Evolutionary conservation across 768 basidiomycete species (phyloP).

Genomic region (Tricholoma hemisulphureum): DNA sequence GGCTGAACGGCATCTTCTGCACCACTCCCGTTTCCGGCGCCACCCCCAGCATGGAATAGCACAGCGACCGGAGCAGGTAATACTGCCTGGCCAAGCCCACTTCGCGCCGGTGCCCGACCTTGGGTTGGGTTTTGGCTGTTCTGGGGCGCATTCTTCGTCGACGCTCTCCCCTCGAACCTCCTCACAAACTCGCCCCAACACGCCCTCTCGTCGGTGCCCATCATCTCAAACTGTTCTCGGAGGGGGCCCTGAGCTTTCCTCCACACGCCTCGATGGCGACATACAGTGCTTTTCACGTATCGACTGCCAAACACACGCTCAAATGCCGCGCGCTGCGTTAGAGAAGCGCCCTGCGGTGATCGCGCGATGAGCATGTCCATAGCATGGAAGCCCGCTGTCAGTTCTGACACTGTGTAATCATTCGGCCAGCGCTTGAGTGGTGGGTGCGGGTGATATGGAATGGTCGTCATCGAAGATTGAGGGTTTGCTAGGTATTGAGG

Average conservation of each 20-base stretch:
- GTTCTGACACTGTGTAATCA: conserved; percentile 68
- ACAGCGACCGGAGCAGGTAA: conserved; percentile 14
- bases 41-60: background rate
- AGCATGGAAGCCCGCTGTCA: conserved; percentile 57
- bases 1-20: conserved; percentile 16
- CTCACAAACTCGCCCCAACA: conserved; percentile 72
- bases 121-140: background rate
- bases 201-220: conserved; percentile 55
- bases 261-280: conserved; percentile 70
- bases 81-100: conserved; percentile 1
- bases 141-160: conserved; percentile 20
- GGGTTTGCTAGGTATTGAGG: conserved; percentile 15
- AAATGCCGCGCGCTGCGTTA: conserved; percentile 66
- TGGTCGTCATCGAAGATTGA: conserved; percentile 17
- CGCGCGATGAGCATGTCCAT: conserved; percentile 43
- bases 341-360: conserved; percentile 36
- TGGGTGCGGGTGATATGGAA: conserved; percentile 59
- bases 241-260: conserved; percentile 50
- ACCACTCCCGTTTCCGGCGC: background rate
- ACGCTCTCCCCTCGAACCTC: conserved; percentile 52
- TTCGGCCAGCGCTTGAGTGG: conserved; percentile 76
- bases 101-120: background rate
- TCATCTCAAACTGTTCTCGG: conserved; percentile 50
- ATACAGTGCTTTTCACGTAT: conserved; percentile 74
- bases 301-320: conserved; percentile 69